phyloP scores from a whole-genome alignment of 768 basidiomycete genomes.

The Hypholoma sublateritium region DNA sequence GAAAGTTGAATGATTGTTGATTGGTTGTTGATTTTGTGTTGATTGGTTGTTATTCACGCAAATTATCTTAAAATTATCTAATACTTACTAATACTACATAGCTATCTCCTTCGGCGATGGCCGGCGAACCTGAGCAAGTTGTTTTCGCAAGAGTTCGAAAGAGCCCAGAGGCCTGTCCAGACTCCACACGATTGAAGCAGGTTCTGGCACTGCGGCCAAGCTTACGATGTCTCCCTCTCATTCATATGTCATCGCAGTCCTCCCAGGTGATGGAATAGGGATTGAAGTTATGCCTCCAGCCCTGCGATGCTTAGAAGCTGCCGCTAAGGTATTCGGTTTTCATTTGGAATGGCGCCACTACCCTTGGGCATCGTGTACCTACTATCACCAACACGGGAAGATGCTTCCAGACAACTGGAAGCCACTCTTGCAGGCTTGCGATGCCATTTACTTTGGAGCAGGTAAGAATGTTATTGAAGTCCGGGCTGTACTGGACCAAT shows the following conservation, averaged over 20 bases:
- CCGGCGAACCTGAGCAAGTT: too few species aligned
- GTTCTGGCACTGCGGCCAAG: too few species aligned
- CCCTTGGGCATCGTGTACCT: conserved; percentile 49
- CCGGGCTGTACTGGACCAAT: neutral
- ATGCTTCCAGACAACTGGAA: conserved; percentile 48
- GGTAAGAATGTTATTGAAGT: conserved; percentile 19
- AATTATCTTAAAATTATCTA: too few species aligned
- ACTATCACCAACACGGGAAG: conserved; percentile 43
- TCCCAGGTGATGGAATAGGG: conserved; percentile 56
- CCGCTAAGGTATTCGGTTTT: conserved; percentile 44
- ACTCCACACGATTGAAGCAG: neutral
- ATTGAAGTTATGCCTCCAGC: conserved; percentile 51
- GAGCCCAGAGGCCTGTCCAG: too few species aligned
- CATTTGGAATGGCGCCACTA: conserved; percentile 42
- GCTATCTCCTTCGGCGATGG: too few species aligned
- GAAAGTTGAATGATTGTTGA: too few species aligned
- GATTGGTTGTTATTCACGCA: too few species aligned
- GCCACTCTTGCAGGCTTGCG: conserved; percentile 35
- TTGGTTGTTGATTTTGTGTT: too few species aligned
- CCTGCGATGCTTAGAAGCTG: conserved; percentile 43
- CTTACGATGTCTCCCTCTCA: conserved; percentile 18
- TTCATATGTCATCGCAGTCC: conserved; percentile 43
- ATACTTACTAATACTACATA: too few species aligned
- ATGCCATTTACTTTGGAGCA: conserved; percentile 50
- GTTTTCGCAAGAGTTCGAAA: too few species aligned